Conservation (phyloP, 2,329 filamentous ascomycete species). For the Annulohypoxylon truncatum region DNA sequence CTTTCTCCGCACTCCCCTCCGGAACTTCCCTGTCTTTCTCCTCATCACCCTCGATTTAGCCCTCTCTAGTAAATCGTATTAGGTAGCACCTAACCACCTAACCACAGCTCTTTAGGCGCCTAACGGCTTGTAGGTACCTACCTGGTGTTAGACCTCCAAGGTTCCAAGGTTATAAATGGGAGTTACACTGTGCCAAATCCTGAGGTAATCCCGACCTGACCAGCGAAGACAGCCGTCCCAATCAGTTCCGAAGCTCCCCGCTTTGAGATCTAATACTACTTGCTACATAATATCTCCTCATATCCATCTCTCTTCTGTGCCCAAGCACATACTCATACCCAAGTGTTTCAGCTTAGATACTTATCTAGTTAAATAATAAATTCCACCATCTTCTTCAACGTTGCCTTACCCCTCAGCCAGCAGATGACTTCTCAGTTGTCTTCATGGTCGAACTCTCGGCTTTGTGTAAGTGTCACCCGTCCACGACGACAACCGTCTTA, state of each 20-base stretch:
- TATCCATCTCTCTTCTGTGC: constrained; percentile 1
- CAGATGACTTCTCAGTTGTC: constrained; percentile 23
- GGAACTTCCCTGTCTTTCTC: not conserved
- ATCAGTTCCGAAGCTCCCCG: constrained; percentile 35
- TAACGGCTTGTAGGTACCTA: not conserved
- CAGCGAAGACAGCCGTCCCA: constrained; percentile 11
- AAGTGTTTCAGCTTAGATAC: constrained; percentile 10
- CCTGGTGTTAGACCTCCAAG: not conserved
- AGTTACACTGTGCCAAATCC: constrained; percentile 5
- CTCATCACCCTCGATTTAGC: not conserved
- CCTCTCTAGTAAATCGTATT: no score
- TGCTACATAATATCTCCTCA: constrained; percentile 16
- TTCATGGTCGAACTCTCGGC: constrained; percentile 23
- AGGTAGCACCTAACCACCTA: not conserved
- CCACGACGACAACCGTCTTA: not conserved
- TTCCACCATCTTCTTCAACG: constrained; percentile 1
- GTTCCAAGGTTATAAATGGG: not conserved
- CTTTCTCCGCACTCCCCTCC: constrained; percentile 15
- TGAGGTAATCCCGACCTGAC: constrained; percentile 8
- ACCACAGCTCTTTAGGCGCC: not conserved
- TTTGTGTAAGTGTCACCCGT: constrained; percentile 27
- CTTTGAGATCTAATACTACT: constrained; percentile 16
- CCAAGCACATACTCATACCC: not conserved
- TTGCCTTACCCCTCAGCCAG: not conserved
- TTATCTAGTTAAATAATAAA: constrained; percentile 8